Evolutionary conservation across 352 stramenopile genomes (phyloP), one percentile per base, ranked within the genome.

Genomic region (Lagenidium giganteum): DNA sequence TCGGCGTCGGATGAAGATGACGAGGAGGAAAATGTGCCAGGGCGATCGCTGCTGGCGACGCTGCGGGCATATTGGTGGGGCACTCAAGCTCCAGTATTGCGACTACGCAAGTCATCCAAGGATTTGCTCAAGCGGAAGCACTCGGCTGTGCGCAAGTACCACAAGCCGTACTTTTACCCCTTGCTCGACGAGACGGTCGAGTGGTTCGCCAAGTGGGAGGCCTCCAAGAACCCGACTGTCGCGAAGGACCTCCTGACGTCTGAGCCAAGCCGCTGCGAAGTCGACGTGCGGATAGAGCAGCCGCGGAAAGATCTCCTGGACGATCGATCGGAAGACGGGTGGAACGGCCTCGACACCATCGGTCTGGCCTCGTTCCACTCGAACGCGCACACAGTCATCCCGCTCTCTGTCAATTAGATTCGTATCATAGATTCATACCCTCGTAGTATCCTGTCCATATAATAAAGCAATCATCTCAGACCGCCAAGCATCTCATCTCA

Each of bases 141-240:
- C 22, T 1, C 4, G 17, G 21, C 42, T 24, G 21, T 45, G n/a
- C 51, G 45, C 14, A 79, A 79, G 46, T 40, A 67, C 23, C 69
- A 81, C 51, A 65, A 72, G 48, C 61, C 69, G 18, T 71, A 70
- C 36, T 85, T 85, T 37, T 80, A 77, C 28, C 72, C 69, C n/a
- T 34, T 82, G 32, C 58, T 85, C 11, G 58, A 81, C 12, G 69
- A 85, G 44, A 81, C 72, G 0, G 61, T 55, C 9, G 47, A 72
- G 50, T 84, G 71, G 51, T 60, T 37, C 20, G 51, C 51, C 37
- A 35, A 60, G 47, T 84, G 69, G 69, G 57, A 78, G 16, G 27
- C 49, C 16, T 58, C 22, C 18, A 53, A 50, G 43, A 36, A 42
- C 4, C 35, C 31, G 11, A 20, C 32, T 20, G 11, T 18, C 11